Base-by-base conservation (phyloP, 139 green algal genomes). In the Asterochloris erici region DNA sequence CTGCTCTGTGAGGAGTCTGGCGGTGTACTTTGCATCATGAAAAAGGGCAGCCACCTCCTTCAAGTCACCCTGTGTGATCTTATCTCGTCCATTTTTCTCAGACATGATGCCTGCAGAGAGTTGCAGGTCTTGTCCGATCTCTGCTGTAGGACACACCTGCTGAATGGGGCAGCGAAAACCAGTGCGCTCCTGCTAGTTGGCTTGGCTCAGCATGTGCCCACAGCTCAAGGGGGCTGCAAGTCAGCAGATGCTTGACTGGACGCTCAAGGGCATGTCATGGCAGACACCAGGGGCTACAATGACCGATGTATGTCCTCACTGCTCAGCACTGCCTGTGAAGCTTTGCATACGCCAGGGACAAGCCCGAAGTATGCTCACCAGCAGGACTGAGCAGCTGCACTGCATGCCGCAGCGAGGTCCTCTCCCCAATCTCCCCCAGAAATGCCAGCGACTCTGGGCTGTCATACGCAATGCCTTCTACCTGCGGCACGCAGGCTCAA, bases 311-410 rank as follows among this genome's bases (percentile, higher is more conserved):
- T 10, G 38, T 6, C 38, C 38, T 54, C 4, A 54, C 38, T 54
- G 38, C 38, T 54, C 4, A 54, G 38, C 38, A 54, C 38, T 10
- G 38, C 38, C 38, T 54, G 38, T 64, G 26, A 24, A 10, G 94
- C 95, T 84, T 94, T 96, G 28, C 91, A 94, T 15, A 86, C 85
- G 24, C 93, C 90, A n/a, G 38, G 38, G 4, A 54, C 6, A 6
- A 6, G 38, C 38, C 38, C 2, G 38, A n/a, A n/a, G n/a, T n/a
- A 28, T 98, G 82, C 83, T 99, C 91, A 81, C 85, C 82, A 9
- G 93, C 91, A 0, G 97, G 97, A 61, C 95, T 98, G 14, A 99
- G 89, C 81, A 99, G 93, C 91, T 98, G 96, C 78, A 87, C 87
- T 60, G 90, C 85, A 78, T 93, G 89, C 63, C 96, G 85, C 78